Percentiles rank a stretch among this genome's conserved stretches.
Evolutionary conservation across 139 green algal genomes (phyloP).

Genomic region (Diplosphaera chodatii): DNA sequence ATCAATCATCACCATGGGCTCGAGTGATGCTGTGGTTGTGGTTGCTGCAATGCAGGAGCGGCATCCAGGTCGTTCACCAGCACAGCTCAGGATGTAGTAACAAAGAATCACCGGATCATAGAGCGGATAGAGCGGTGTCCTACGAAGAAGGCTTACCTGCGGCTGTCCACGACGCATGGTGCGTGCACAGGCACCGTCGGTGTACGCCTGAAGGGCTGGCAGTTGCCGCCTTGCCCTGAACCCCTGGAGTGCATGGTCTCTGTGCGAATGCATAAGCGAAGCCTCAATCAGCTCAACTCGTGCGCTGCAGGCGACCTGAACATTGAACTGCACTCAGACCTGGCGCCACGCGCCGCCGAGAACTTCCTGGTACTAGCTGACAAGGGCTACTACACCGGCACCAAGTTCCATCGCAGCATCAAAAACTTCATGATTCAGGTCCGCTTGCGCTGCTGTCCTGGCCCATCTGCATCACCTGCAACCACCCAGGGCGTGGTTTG

Average conservation of each 20-base stretch:
- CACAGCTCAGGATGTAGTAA: conserved; percentile 52
- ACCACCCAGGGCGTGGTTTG: too few relatives aligned
- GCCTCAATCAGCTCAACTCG: too few relatives aligned
- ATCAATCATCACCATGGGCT: too few relatives aligned
- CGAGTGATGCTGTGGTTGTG: too few relatives aligned
- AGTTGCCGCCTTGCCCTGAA: too few relatives aligned
- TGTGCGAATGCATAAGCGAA: too few relatives aligned
- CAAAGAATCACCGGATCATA: conserved; percentile 31
- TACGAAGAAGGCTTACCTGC: conserved; percentile 84
- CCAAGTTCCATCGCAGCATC: conserved; percentile 88
- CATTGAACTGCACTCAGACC: conserved; percentile 86
- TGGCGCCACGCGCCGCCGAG: conserved; percentile 83
- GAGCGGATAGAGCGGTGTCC: conserved; percentile 65
- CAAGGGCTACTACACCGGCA: conserved; percentile 85
- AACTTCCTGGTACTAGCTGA: conserved; percentile 91
- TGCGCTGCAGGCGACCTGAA: conserved; percentile 69
- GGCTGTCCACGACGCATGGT: conserved; percentile 61
- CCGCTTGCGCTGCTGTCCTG: too few relatives aligned
- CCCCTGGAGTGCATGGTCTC: too few relatives aligned
- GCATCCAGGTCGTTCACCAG: conserved; percentile 76
- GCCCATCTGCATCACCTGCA: too few relatives aligned
- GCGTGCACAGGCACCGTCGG: too few relatives aligned
- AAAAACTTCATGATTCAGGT: conserved; percentile 94
- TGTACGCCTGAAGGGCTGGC: too few relatives aligned
- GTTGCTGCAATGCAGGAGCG: conserved; percentile 39